Evolutionary conservation across 768 basidiomycete species (phyloP), one percentile per base, ranked within the genome.

Genomic region (Trametes villosa): DNA sequence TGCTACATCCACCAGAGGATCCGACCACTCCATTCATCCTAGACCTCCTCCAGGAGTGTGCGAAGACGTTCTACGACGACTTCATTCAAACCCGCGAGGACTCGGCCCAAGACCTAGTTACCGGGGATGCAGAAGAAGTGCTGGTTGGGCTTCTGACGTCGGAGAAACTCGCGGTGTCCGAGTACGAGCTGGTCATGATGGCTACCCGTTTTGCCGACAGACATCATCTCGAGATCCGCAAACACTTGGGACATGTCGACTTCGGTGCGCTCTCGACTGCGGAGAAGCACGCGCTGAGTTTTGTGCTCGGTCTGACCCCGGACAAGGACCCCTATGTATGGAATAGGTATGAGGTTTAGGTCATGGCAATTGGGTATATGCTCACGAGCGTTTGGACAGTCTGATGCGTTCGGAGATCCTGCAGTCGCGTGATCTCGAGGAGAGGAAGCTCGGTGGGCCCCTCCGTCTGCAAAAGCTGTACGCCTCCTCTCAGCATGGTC

Each of bases 361-460:
- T 44, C n/a, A n/a, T n/a, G 9, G 9, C 20, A 26, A 26, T 45
- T 20, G n/a, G n/a, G n/a, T n/a, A n/a, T n/a, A n/a, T n/a, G n/a
- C 44, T 45, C 9, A 45, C 24, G 24, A 8, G 24, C 22, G 4
- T 18, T 27, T 11, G 1, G 40, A 1, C 22, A 87, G 86, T 2
- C 74, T 89, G 4, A 67, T 85, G 58, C 79, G 79, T 2, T 89
- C 87, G 0, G 84, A 87, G 57, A 84, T 88, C 26, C 68, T 89
- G 54, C 79, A 76, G 0, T 66, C 71, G 4, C 67, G 74, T 26
- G 86, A 88, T 64, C 69, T 89, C 13, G 79, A 79, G 54, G 78
- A 83, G 45, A 75, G 83, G 22, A 73, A 79, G 6, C 75, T 89
- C 11, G 72, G 78, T 38, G 79, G 77, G 2, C 84, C 85, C 9